A percentile compares a stretch with the other conserved stretches of the same genome.
Evolutionary conservation across 2,329 filamentous ascomycete genomes (phyloP).

Genomic region (Pezicula radicicola): DNA sequence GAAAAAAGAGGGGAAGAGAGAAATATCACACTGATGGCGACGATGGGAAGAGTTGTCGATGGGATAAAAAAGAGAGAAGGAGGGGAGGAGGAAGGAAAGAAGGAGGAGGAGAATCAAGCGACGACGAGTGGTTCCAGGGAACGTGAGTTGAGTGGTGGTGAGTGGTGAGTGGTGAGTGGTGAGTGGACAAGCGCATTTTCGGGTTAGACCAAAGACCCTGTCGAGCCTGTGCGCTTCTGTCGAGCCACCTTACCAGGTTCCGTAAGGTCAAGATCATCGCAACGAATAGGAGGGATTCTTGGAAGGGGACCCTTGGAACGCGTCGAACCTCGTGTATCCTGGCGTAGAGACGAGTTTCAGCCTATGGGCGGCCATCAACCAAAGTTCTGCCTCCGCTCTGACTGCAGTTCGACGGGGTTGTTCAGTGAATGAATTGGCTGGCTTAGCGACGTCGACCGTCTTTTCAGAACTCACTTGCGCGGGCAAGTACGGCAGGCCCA

Average conservation of each 20-base stretch:
- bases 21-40: conserved; percentile 15
- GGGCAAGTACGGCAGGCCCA: no score
- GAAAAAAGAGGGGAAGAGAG: conserved; percentile 28
- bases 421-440: background rate
- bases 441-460: no score
- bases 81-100: conserved; percentile 13
- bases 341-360: background rate
- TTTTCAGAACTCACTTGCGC: no score
- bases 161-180: background rate
- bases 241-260: background rate
- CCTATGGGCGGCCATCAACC: background rate
- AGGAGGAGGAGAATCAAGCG: conserved; percentile 4
- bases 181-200: no score
- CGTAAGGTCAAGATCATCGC: background rate
- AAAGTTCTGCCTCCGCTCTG: background rate
- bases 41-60: conserved; percentile 9
- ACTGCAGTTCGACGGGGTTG: no score
- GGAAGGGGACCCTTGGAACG: background rate
- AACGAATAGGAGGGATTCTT: background rate
- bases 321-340: no score
- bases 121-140: background rate
- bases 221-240: no score
- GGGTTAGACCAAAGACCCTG: no score
- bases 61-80: conserved; percentile 6
- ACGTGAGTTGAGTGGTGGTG: background rate